These are phyloP conservation scores for Skeletonema marinoi DNA, from an alignment of 108 stramenopile species.

Conservation along the genomic window DNA sequence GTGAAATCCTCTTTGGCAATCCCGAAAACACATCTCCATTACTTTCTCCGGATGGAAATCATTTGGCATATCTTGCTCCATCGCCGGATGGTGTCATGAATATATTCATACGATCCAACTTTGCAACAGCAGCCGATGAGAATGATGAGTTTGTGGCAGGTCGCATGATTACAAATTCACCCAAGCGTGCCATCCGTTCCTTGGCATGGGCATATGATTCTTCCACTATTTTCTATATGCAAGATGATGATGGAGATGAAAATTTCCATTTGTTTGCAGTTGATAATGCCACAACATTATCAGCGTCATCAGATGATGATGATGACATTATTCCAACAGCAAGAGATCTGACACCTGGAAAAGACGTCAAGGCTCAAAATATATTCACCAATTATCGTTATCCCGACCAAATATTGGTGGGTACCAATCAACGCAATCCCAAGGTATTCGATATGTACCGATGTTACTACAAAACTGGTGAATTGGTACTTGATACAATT, in stretches of 20 bases:
- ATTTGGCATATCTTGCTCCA: conserved; percentile 56
- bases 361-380: conserved; percentile 61
- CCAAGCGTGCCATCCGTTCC: conserved; percentile 58
- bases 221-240: conserved; percentile 57
- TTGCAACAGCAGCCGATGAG: not conserved
- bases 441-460: conserved; percentile 53
- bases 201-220: conserved; percentile 58
- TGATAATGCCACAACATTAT: conserved; percentile 9
- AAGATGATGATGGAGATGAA: conserved; percentile 63
- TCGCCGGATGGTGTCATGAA: conserved; percentile 54
- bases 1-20: conserved; percentile 58
- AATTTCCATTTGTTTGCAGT: conserved; percentile 69
- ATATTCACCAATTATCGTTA: conserved; percentile 54
- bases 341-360: conserved; percentile 63
- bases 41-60: conserved; percentile 51
- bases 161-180: conserved; percentile 58
- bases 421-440: conserved; percentile 60
- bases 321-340: conserved; percentile 12
- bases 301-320: not conserved
- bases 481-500: conserved; percentile 55
- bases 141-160: not conserved
- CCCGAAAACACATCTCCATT: conserved; percentile 53
- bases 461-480: conserved; percentile 45
- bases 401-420: conserved; percentile 59
- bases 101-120: conserved; percentile 38